Conservation (phyloP, 73 alveolate genomes). For the Paramecium pentaurelia region DNA sequence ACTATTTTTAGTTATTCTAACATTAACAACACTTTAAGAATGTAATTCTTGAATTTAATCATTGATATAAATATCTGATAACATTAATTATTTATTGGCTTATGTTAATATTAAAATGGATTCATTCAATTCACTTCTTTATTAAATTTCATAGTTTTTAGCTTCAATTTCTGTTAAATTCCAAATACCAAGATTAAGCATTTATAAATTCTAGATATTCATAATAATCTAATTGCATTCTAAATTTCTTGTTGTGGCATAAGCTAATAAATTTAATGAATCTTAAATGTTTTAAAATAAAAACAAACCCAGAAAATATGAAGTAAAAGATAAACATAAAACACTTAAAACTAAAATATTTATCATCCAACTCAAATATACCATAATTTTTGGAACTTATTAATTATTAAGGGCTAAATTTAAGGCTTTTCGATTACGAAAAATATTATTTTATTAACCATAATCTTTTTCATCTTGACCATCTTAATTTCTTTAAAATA, state of each 20-base stretch:
- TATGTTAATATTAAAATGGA: not conserved
- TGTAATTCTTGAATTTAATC: not conserved
- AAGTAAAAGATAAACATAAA: not conserved
- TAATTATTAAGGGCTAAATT: not conserved
- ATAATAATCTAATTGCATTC: not conserved
- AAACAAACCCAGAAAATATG: not conserved
- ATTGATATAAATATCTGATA: not conserved
- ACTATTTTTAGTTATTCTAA: not conserved
- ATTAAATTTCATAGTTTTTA: not conserved
- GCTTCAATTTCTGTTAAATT: not conserved
- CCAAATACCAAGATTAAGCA: not conserved
- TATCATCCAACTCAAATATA: not conserved
- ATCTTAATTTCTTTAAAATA: not conserved
- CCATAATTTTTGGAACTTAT: not conserved
- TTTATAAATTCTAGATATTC: not conserved
- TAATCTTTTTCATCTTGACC: not conserved
- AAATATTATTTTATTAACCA: not conserved
- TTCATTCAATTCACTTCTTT: not conserved
- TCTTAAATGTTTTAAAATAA: not conserved
- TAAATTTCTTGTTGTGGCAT: not conserved
- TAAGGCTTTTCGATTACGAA: not conserved
- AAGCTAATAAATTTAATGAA: not conserved
- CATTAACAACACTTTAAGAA: not conserved
- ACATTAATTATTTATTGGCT: not conserved
- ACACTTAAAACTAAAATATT: not conserved